phyloP scores from a whole-genome alignment of 108 stramenopile species.

The Fragilaria crotonensis region DNA sequence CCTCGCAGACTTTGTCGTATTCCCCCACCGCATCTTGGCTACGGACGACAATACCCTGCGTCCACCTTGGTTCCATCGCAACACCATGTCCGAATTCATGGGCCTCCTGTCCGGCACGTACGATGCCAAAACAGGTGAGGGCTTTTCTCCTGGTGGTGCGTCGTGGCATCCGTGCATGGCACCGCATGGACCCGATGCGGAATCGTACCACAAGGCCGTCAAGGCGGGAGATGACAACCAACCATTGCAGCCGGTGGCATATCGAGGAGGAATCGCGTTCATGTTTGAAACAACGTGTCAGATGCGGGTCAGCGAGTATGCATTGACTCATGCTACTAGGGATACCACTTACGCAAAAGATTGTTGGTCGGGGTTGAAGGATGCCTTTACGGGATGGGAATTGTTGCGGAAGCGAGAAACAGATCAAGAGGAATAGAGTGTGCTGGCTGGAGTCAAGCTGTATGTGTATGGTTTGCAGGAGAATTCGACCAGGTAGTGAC shows the following conservation, averaged over 20 bases:
- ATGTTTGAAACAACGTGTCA: slow-evolving; percentile 91
- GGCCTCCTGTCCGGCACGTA: slow-evolving; percentile 87
- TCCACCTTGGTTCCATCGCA: slow-evolving; percentile 93
- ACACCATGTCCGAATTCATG: slow-evolving; percentile 92
- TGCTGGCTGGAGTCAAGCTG: no score
- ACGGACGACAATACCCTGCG: slow-evolving; percentile 88
- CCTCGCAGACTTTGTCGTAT: slow-evolving; percentile 89
- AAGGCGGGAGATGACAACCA: slow-evolving; percentile 18
- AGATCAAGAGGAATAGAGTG: no score
- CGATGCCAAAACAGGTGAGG: slow-evolving; percentile 83
- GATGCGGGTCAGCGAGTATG: slow-evolving; percentile 49
- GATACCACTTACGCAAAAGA: slow-evolving; percentile 48
- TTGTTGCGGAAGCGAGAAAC: not conserved
- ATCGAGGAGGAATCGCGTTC: slow-evolving; percentile 86
- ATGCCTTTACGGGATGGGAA: slow-evolving; percentile 13
- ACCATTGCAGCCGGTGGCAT: slow-evolving; percentile 56
- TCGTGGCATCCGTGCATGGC: slow-evolving; percentile 84
- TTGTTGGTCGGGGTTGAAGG: slow-evolving; percentile 62
- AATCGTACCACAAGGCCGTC: slow-evolving; percentile 60
- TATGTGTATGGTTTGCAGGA: no score
- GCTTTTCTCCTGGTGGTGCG: slow-evolving; percentile 82
- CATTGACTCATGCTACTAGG: slow-evolving; percentile 38
- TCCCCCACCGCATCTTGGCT: slow-evolving; percentile 89
- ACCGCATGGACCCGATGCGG: slow-evolving; percentile 87
- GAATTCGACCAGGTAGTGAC: no score